Evolutionary conservation across 805 yeast genomes (phyloP), one percentile per base, ranked within the genome.

Genomic region (Nakazawaea holstii): DNA sequence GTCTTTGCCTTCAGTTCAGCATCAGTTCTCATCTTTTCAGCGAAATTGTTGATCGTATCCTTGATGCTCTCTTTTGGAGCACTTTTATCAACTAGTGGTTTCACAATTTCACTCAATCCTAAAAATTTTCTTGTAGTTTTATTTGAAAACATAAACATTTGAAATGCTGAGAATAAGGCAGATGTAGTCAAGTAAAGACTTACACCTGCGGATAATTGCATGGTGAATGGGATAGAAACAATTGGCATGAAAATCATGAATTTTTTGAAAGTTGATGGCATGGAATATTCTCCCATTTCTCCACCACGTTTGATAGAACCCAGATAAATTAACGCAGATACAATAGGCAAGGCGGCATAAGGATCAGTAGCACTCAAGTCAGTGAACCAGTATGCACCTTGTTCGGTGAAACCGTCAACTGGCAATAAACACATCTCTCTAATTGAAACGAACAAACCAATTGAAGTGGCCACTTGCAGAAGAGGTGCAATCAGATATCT

Each of bases 321-420:
- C 46, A 87, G 77, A 51, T 90, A 86, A 26, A 84, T 74, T 26
- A 80, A 74, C 9, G 97, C 96, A 13, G 98, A 82, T 38, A 89
- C 67, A 39, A 84, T 65, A 61, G 91, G 98, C 52, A 92, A 72
- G 4, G 96, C 97, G 48, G 87, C 69, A 67, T 87, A 94, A 2
- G 98, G 97, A 64, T 94, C 99, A 2, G 95, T 81, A 31, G 78
- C 83, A 15, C 87, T 72, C 56, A 94, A 75, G 64, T 91, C 85
- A 24, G 70, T 67, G 63, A 94, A 92, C 99, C 99, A 94, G 6
- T 77, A 73, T 26, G 73, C 63, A 57, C 99, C 99, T 63, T 87
- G 87, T 39, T 72, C 70, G 2, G 73, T 56, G 53, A 94, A 79
- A 0, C 97, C 98, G 47, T 83, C 87, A 1, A 92, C 95, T 2